Percentiles rank a stretch among this genome's conserved stretches.
These are phyloP conservation scores for Septoria linicola DNA, from an alignment of 2,329 filamentous ascomycete species.

Conservation along the genomic window DNA sequence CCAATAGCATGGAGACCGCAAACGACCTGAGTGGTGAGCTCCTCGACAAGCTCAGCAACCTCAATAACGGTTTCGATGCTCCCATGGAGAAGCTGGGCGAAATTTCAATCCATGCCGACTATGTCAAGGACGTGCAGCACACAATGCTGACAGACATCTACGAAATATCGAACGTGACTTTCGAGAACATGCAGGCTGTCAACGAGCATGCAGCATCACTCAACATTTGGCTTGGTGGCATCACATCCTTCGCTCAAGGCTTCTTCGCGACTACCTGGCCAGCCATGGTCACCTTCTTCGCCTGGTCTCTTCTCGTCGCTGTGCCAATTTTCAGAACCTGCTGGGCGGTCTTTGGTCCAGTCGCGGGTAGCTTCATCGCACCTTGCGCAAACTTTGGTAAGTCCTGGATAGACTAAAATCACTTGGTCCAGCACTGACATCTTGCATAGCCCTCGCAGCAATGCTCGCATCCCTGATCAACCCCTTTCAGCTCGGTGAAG, in stretches of 20 bases:
- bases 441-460: background rate
- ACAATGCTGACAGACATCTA: background rate
- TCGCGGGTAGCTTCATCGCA: background rate
- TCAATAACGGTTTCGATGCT: slow-evolving; percentile 2
- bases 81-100: slow-evolving; percentile 5
- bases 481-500: background rate
- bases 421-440: background rate
- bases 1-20: slow-evolving; percentile 7
- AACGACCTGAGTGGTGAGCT: slow-evolving; percentile 1
- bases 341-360: background rate
- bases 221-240: background rate
- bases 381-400: background rate
- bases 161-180: background rate
- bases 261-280: background rate
- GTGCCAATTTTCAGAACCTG: background rate
- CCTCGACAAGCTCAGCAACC: slow-evolving; percentile 1
- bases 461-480: background rate
- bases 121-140: background rate
- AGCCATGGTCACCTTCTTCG: background rate
- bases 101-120: slow-evolving; percentile 4
- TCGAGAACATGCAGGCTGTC: background rate
- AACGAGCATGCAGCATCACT: background rate
- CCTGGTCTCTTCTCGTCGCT: background rate
- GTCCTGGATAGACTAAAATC: background rate
- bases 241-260: background rate